Evolutionary conservation across 768 basidiomycete species (phyloP).

Genomic region (Panaeolus cyanescens): DNA sequence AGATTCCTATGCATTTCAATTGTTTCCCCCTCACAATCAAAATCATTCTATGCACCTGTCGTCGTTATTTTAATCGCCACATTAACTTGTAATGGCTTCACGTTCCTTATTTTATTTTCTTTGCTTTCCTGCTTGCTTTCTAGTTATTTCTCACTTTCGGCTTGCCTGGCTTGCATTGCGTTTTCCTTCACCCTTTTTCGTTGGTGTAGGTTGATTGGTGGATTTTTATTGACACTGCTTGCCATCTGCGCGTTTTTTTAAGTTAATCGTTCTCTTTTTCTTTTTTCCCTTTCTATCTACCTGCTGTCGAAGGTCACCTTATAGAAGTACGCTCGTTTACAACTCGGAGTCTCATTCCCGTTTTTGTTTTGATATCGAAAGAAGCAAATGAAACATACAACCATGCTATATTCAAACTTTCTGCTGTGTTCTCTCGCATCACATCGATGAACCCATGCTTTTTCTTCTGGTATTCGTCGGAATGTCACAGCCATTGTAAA

Average conservation of each 20-base stretch:
- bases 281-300: constrained; percentile 16
- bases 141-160: constrained; percentile 1
- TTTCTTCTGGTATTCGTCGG: neutral
- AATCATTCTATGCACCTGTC: constrained; percentile 14
- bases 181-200: neutral
- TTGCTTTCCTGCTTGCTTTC: constrained; percentile 9
- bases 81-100: constrained; percentile 23
- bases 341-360: neutral
- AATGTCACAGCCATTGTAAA: neutral
- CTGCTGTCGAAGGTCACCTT: neutral
- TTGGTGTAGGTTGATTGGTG: neutral
- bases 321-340: constrained; percentile 1
- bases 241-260: neutral
- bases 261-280: constrained; percentile 7
- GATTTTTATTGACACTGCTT: neutral
- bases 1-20: constrained; percentile 15
- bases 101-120: constrained; percentile 20
- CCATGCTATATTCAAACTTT: neutral
- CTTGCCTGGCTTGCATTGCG: neutral
- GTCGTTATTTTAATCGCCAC: constrained; percentile 17
- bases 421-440: neutral
- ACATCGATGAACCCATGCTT: neutral
- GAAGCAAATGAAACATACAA: constrained; percentile 1
- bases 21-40: neutral
- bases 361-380: constrained; percentile 1